Evolutionary conservation across 2,329 filamentous ascomycete genomes (phyloP).

Genomic region (Trichoderma atroviride): DNA sequence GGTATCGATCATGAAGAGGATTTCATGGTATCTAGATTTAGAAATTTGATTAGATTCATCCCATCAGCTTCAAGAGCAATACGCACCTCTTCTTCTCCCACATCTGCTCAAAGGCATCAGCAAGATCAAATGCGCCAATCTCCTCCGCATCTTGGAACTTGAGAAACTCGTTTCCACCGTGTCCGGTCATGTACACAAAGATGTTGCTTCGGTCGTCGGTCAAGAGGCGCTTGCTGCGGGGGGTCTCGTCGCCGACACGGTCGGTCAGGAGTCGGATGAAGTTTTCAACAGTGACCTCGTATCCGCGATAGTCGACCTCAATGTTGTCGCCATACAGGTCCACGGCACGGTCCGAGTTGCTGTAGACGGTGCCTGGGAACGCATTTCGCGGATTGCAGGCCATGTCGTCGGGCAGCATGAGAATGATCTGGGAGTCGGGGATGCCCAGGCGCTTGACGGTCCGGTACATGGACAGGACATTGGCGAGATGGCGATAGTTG

Average conservation of each 20-base stretch:
- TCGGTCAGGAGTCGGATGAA: conserved; percentile 96
- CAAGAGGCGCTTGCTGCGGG: conserved; percentile 86
- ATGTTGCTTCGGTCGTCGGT: conserved; percentile 97
- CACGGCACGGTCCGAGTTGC: conserved; percentile 92
- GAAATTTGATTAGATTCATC: not conserved
- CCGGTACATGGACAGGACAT: conserved; percentile 94
- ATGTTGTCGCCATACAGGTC: conserved; percentile 99
- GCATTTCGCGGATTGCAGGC: conserved; percentile 98
- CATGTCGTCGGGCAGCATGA: conserved; percentile 99
- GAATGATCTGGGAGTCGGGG: conserved; percentile 97
- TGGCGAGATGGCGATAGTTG: conserved; percentile 98
- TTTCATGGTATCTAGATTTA: conserved; percentile 77
- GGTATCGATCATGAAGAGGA: conserved; percentile 99
- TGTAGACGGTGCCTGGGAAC: conserved; percentile 97
- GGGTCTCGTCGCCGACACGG: conserved; percentile 90
- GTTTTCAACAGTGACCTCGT: conserved; percentile 98
- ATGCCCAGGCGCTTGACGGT: conserved; percentile 98
- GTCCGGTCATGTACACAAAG: conserved; percentile 98
- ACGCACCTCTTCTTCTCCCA: conserved; percentile 95
- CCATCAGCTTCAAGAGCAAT: not conserved
- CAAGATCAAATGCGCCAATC: conserved; percentile 93
- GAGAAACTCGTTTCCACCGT: conserved; percentile 95
- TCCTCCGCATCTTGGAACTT: conserved; percentile 99
- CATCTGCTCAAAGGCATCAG: conserved; percentile 98
- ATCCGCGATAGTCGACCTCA: conserved; percentile 96